Evolutionary conservation across 306 rosid genomes (phyloP).

Genomic region (Glycyrrhiza uralensis): DNA sequence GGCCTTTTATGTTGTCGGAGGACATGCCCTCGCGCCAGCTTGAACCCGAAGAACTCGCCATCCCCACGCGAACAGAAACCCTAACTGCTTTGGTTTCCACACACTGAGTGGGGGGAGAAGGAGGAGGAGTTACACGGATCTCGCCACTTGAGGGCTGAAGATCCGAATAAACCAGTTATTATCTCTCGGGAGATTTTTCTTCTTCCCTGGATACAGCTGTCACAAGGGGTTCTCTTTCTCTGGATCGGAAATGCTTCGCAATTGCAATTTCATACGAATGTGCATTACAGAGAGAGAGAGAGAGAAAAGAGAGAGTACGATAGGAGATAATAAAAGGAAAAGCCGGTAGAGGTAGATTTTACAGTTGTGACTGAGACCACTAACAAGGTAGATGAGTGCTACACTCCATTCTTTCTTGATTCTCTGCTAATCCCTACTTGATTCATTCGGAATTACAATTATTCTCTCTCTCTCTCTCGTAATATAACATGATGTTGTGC

Average conservation of each 20-base stretch:
- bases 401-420: constrained; percentile 28
- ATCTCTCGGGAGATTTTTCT: background rate
- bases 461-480: background rate
- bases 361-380: constrained; percentile 26
- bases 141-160: background rate
- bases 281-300: background rate
- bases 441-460: background rate
- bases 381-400: constrained; percentile 25
- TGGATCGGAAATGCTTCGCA: constrained; percentile 27
- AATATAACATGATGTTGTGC: too few relatives aligned
- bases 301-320: background rate
- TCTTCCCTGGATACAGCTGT: constrained; percentile 36
- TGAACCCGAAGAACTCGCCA: constrained; percentile 30
- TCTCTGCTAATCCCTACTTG: constrained; percentile 23
- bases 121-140: background rate
- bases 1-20: constrained; percentile 72
- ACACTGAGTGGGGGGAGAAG: background rate
- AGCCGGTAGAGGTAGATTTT: background rate
- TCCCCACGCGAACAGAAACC: constrained; percentile 30
- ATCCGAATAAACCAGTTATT: background rate
- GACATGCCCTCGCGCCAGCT: constrained; percentile 89
- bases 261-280: background rate
- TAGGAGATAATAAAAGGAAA: background rate
- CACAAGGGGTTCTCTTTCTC: background rate
- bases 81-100: constrained; percentile 24